A percentile compares a stretch with the other conserved stretches of the same genome.
These are phyloP conservation scores for Magnusiomyces tetraspermus DNA, from an alignment of 1,139 yeast genomes.

Conservation along the genomic window DNA sequence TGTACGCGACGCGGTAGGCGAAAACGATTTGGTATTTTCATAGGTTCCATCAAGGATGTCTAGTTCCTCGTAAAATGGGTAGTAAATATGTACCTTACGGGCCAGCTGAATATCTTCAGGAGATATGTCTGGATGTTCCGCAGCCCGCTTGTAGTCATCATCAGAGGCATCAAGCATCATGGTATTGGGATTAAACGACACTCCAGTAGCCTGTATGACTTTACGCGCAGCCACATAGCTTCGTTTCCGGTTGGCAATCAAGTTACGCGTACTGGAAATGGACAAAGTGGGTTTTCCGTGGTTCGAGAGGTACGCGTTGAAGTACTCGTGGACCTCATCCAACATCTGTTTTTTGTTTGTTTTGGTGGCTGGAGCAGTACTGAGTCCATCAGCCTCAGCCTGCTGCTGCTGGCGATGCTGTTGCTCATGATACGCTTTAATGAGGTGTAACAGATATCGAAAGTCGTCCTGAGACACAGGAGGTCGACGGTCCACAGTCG, in stretches of 20 bases:
- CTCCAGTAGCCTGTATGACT: background rate
- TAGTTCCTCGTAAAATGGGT: background rate
- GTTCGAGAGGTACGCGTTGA: background rate
- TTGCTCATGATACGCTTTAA: background rate
- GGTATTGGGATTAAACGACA: background rate
- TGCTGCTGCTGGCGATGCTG: background rate
- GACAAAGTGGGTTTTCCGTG: background rate
- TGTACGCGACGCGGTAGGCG: background rate
- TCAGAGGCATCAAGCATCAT: background rate
- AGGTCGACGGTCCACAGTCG: background rate
- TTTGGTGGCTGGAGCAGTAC: background rate
- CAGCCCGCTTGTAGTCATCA: background rate
- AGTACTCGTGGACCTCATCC: background rate
- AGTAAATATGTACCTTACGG: background rate
- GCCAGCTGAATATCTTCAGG: background rate
- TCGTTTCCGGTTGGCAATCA: background rate
- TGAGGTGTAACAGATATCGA: background rate
- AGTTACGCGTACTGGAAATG: background rate
- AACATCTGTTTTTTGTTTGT: background rate
- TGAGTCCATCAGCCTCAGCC: background rate
- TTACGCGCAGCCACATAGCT: background rate
- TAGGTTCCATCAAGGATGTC: background rate
- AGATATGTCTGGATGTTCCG: background rate
- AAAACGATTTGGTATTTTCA: background rate
- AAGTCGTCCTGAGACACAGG: background rate